Conservation (phyloP, 2,329 filamentous ascomycete genomes). For the Ilyonectria robusta region DNA sequence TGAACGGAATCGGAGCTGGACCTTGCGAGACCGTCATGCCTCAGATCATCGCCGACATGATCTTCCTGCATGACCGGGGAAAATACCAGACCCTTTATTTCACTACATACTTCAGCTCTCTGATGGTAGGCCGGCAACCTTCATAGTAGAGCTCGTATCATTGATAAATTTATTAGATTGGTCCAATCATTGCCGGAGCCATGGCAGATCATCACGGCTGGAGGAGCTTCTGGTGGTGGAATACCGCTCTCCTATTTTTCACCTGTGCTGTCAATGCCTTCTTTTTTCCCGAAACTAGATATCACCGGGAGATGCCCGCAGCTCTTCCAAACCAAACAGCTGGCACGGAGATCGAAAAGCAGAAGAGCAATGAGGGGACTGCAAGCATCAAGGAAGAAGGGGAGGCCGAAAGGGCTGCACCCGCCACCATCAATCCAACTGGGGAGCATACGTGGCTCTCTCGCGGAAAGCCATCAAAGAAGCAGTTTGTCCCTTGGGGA, state of each 20-base stretch:
- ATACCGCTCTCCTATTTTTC: conserved; percentile 23
- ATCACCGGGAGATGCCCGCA: conserved; percentile 14
- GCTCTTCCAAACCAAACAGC: not conserved
- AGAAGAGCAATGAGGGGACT: conserved; percentile 16
- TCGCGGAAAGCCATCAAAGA: conserved; percentile 26
- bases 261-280: conserved; percentile 14
- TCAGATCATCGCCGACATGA: conserved; percentile 30
- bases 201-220: conserved; percentile 26
- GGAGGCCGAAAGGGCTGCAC: not conserved
- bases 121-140: not conserved
- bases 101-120: conserved; percentile 19
- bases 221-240: conserved; percentile 27
- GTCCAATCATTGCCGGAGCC: conserved; percentile 23
- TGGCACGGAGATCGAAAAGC: conserved; percentile 8
- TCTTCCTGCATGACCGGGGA: conserved; percentile 25
- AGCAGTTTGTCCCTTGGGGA: conserved; percentile 17
- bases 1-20: conserved; percentile 24
- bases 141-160: not conserved
- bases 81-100: conserved; percentile 27
- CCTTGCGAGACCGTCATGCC: conserved; percentile 26
- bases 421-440: not conserved
- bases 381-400: conserved; percentile 19
- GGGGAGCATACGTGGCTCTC: conserved; percentile 22
- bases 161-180: not conserved
- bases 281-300: conserved; percentile 19